A percentile compares a stretch with the other conserved stretches of the same genome.
Evolutionary conservation across 2,329 filamentous ascomycete species (phyloP).

Genomic region (Colletotrichum orbiculare): DNA sequence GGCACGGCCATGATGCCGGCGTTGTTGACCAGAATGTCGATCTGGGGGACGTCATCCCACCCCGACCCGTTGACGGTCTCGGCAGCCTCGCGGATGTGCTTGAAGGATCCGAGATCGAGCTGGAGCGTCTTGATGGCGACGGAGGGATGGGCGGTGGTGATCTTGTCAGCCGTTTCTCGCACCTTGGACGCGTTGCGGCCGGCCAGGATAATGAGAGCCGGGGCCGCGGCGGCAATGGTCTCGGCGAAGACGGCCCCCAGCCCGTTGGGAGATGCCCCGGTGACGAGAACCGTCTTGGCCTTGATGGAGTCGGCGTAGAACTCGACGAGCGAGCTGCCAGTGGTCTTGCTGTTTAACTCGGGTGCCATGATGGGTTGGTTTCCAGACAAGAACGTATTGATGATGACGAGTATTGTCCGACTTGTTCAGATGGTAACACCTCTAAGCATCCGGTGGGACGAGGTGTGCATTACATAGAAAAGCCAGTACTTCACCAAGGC

Average conservation of each 20-base stretch:
- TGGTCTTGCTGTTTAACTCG: constrained; percentile 31
- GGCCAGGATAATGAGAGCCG: constrained; percentile 56
- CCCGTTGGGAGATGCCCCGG: constrained; percentile 53
- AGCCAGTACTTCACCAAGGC: too few species aligned
- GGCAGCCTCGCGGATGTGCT: constrained; percentile 52
- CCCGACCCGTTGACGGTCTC: constrained; percentile 43
- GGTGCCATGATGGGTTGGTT: constrained; percentile 11
- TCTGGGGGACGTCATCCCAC: constrained; percentile 45
- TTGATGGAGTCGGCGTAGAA: constrained; percentile 47
- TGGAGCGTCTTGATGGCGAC: constrained; percentile 48
- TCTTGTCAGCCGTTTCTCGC: constrained; percentile 49
- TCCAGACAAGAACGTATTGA: background rate
- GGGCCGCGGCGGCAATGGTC: constrained; percentile 52
- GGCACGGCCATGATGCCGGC: constrained; percentile 54
- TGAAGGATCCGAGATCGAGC: constrained; percentile 54
- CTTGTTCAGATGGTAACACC: too few species aligned
- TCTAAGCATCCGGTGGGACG: too few species aligned
- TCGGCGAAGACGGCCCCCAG: constrained; percentile 52
- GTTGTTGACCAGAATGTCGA: constrained; percentile 57
- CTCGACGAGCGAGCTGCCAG: constrained; percentile 42
- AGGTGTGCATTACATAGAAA: too few species aligned
- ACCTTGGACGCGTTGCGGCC: constrained; percentile 56
- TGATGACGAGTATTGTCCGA: too few species aligned
- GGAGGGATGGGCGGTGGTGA: constrained; percentile 45
- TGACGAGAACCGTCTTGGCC: constrained; percentile 53